phyloP scores from a whole-genome alignment of 176 grass and related monocot species.

The Bromus sterilis region DNA sequence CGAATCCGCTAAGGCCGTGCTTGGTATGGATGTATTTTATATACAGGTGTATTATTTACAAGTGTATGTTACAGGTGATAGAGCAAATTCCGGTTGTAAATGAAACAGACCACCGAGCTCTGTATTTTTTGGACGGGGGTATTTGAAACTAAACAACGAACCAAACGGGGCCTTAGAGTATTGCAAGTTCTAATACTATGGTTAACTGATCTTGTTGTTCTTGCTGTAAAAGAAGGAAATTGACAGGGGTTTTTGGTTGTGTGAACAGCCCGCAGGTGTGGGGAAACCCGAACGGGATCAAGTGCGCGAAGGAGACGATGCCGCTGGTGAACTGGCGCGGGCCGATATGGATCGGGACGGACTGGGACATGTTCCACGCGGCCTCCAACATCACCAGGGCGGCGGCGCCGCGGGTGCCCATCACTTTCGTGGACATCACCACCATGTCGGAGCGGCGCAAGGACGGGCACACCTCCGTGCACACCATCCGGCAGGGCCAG shows the following conservation, averaged over 20 bases:
- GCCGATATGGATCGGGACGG: constrained; percentile 54
- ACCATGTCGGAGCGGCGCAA: constrained; percentile 86
- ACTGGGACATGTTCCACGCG: constrained; percentile 76
- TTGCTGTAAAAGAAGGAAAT: neutral
- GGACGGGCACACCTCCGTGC: constrained; percentile 83
- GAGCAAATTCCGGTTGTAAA: too few relatives aligned
- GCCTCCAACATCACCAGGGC: constrained; percentile 22
- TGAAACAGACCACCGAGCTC: too few relatives aligned
- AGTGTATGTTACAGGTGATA: too few relatives aligned
- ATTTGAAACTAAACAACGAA: too few relatives aligned
- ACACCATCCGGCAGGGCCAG: constrained; percentile 74
- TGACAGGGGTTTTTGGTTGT: neutral
- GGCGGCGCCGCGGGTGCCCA: constrained; percentile 38
- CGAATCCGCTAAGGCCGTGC: neutral
- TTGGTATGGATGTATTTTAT: too few relatives aligned
- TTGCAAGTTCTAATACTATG: neutral
- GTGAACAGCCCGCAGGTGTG: constrained; percentile 52
- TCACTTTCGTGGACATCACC: constrained; percentile 72
- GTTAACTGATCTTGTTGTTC: too few relatives aligned
- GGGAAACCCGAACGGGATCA: constrained; percentile 62
- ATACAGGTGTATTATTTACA: too few relatives aligned
- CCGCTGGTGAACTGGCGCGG: constrained; percentile 45
- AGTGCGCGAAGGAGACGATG: constrained; percentile 75
- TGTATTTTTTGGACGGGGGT: too few relatives aligned
- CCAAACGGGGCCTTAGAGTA: too few relatives aligned